A percentile compares a stretch with the other conserved stretches of the same genome.
These are phyloP conservation scores for Atkinsonella hypoxylon DNA, from an alignment of 2,329 filamentous ascomycete species.

Conservation along the genomic window DNA sequence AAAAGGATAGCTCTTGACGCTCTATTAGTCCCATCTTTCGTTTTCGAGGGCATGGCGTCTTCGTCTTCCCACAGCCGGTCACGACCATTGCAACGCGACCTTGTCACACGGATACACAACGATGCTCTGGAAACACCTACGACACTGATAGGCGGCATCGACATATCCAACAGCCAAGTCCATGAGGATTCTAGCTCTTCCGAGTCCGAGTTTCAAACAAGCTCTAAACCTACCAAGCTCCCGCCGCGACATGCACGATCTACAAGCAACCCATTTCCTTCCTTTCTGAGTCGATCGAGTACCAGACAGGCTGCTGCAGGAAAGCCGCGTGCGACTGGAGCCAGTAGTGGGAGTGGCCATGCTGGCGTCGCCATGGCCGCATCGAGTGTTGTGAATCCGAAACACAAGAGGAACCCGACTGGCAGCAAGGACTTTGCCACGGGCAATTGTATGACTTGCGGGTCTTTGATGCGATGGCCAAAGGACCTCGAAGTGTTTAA, in stretches of 20 bases:
- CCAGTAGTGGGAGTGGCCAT: slow-evolving; percentile 19
- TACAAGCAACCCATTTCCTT: slow-evolving; percentile 70
- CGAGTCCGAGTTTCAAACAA: slow-evolving; percentile 27
- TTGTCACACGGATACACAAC: slow-evolving; percentile 25
- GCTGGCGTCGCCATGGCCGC: slow-evolving; percentile 13
- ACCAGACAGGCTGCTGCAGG: slow-evolving; percentile 35
- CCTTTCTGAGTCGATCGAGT: slow-evolving; percentile 51
- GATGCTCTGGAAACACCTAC: slow-evolving; percentile 22
- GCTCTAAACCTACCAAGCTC: slow-evolving; percentile 11
- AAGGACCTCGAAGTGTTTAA: slow-evolving; percentile 61
- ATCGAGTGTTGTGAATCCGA: slow-evolving; percentile 9
- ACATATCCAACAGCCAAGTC: slow-evolving; percentile 16
- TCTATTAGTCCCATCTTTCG: not conserved
- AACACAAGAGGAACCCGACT: slow-evolving; percentile 20
- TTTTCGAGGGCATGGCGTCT: slow-evolving; percentile 19
- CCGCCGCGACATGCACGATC: slow-evolving; percentile 36
- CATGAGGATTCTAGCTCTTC: slow-evolving; percentile 31
- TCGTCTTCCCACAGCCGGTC: slow-evolving; percentile 18
- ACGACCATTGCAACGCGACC: slow-evolving; percentile 18
- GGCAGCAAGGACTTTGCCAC: slow-evolving; percentile 48
- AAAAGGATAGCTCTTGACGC: not conserved
- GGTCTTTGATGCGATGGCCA: slow-evolving; percentile 69
- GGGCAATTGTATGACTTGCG: slow-evolving; percentile 78
- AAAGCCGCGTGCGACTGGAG: slow-evolving; percentile 19
- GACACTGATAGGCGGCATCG: slow-evolving; percentile 15